A percentile compares a stretch with the other conserved stretches of the same genome.
Evolutionary conservation across 768 basidiomycete genomes (phyloP).

Genomic region (Stropharia rugosoannulata): DNA sequence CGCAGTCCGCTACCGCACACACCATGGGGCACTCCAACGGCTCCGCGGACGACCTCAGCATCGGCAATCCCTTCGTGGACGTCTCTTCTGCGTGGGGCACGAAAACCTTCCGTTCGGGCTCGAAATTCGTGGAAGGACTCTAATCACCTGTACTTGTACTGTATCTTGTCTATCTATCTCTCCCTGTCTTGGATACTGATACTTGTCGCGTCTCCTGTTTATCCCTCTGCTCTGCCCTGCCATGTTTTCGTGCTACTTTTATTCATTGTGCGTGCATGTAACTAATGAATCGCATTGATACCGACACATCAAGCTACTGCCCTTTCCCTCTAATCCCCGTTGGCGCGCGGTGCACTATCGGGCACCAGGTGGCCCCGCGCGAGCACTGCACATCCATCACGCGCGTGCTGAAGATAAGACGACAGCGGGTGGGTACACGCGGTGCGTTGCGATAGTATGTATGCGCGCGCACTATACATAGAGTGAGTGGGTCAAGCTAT

Average conservation of each 20-base stretch:
- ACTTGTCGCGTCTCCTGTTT: not conserved
- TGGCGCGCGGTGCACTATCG: no score
- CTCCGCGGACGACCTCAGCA: constrained; percentile 12
- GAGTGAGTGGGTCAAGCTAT: no score
- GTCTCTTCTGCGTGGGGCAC: not conserved
- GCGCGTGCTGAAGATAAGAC: no score
- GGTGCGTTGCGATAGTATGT: no score
- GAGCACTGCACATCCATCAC: no score
- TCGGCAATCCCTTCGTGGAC: constrained; percentile 25
- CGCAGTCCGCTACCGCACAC: constrained; percentile 10
- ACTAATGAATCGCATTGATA: not conserved
- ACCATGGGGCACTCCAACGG: constrained; percentile 2
- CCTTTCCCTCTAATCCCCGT: no score
- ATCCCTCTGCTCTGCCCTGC: not conserved
- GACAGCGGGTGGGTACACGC: no score
- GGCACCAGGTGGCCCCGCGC: no score
- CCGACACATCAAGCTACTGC: no score
- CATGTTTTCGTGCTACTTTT: not conserved
- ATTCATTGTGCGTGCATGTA: not conserved
- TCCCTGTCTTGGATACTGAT: not conserved
- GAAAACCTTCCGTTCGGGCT: constrained; percentile 39
- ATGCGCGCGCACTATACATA: no score
- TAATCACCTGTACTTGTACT: constrained; percentile 11
- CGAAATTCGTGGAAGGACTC: constrained; percentile 47
- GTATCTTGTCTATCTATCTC: no score